Conservation (phyloP, 2,329 filamentous ascomycete species). For the Plenodomus tracheiphilus region DNA sequence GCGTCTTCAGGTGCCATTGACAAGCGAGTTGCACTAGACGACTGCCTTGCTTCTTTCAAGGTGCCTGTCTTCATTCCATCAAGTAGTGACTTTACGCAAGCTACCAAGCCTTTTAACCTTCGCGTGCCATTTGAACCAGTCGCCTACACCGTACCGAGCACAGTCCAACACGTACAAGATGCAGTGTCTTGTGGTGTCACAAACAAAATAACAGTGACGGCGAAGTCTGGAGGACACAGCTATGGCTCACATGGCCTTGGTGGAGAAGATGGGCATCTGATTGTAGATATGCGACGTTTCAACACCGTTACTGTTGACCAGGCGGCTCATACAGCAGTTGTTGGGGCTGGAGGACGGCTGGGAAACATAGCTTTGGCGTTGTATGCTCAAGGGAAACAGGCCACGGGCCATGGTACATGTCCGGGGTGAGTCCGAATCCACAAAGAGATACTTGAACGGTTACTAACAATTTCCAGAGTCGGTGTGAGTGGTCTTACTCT, state of each 20-base stretch:
- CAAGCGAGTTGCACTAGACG: constrained; percentile 14
- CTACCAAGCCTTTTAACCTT: constrained; percentile 34
- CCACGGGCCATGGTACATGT: constrained; percentile 55
- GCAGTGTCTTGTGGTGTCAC: constrained; percentile 60
- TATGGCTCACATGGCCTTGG: constrained; percentile 57
- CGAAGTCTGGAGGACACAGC: constrained; percentile 65
- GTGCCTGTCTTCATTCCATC: constrained; percentile 24
- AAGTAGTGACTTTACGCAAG: constrained; percentile 30
- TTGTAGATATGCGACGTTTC: constrained; percentile 52
- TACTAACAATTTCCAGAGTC: constrained; percentile 15
- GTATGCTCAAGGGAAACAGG: constrained; percentile 39
- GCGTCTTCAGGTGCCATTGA: constrained; percentile 10
- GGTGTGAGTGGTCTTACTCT: constrained; percentile 3
- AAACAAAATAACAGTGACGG: constrained; percentile 57
- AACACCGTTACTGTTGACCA: constrained; percentile 48
- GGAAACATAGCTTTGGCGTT: constrained; percentile 35
- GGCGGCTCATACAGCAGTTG: constrained; percentile 44
- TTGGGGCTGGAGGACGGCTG: constrained; percentile 54
- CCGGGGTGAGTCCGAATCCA: constrained; percentile 45
- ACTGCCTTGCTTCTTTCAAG: constrained; percentile 19
- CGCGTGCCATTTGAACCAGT: constrained; percentile 48
- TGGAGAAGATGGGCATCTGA: constrained; percentile 51
- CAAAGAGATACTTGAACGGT: constrained; percentile 28
- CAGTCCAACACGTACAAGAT: constrained; percentile 55
- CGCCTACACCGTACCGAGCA: constrained; percentile 60